Evolutionary conservation across 805 yeast genomes (phyloP).

Genomic region (Wickerhamiella qilinensis): DNA sequence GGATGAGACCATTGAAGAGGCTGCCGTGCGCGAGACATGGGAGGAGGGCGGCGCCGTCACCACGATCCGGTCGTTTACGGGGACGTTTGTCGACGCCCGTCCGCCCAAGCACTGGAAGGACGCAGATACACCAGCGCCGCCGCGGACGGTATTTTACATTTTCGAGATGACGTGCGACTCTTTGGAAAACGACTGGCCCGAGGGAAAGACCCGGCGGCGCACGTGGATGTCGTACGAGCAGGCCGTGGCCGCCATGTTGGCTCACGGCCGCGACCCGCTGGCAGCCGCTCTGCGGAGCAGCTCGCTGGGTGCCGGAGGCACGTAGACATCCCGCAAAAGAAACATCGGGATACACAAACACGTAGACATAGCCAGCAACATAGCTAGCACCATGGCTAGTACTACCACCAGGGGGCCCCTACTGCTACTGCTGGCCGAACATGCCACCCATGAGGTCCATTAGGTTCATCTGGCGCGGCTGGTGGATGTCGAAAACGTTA

Average conservation of each 20-base stretch:
- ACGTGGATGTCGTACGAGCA: slow-evolving; percentile 42
- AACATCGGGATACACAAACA: no score
- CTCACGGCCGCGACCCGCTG: slow-evolving; percentile 19
- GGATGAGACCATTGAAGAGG: slow-evolving; percentile 42
- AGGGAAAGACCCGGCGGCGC: slow-evolving; percentile 40
- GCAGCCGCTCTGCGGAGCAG: slow-evolving; percentile 17
- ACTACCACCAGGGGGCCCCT: no score
- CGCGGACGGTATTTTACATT: slow-evolving; percentile 77
- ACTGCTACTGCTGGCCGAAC: slow-evolving; percentile 16
- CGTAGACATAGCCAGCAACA: no score
- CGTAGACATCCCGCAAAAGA: no score
- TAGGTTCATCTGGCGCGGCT: slow-evolving; percentile 37
- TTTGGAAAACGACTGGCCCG: slow-evolving; percentile 62
- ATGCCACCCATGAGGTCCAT: slow-evolving; percentile 64
- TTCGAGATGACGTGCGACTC: slow-evolving; percentile 54
- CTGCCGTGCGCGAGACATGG: slow-evolving; percentile 89
- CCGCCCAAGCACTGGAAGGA: slow-evolving; percentile 31
- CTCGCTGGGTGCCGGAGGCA: not conserved
- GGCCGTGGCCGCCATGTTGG: slow-evolving; percentile 19
- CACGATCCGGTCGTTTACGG: slow-evolving; percentile 35
- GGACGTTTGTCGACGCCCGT: slow-evolving; percentile 47
- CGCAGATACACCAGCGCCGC: slow-evolving; percentile 28
- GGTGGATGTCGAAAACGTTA: slow-evolving; percentile 41
- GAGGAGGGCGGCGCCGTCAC: slow-evolving; percentile 93
- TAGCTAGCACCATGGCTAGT: no score